Conservation (phyloP, 495 filamentous ascomycete species). For the Tuber aestivum region DNA sequence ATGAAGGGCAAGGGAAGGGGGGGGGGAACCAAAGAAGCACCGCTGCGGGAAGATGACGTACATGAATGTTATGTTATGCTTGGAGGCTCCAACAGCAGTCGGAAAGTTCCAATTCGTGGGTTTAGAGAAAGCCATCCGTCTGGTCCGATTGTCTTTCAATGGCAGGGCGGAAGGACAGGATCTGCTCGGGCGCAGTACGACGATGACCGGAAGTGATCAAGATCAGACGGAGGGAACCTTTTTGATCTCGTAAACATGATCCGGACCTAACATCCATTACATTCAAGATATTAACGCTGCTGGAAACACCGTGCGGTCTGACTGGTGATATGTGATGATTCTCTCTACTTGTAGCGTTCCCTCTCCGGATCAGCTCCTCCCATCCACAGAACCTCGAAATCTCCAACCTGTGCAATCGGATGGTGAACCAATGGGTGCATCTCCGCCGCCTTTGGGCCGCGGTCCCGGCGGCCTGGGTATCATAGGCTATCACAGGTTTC, state of each 20-base stretch:
- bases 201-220: neutral
- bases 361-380: neutral
- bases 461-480: neutral
- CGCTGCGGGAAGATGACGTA: constrained; percentile 1
- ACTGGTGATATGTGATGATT: neutral
- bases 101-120: neutral
- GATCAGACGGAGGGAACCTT: neutral
- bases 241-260: neutral
- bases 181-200: neutral
- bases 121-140: neutral
- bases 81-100: neutral
- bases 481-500: neutral
- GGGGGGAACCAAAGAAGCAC: neutral
- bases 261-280: neutral
- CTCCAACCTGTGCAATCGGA: neutral
- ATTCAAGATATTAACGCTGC: neutral
- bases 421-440: neutral
- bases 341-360: neutral
- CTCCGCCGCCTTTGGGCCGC: neutral
- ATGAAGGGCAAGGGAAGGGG: neutral
- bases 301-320: neutral
- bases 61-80: constrained; percentile 2
- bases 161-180: neutral
- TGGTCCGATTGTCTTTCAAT: neutral
- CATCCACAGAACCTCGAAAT: neutral